phyloP scores from a whole-genome alignment of 306 rosid genomes.

The Pterocarpus santalinus region DNA sequence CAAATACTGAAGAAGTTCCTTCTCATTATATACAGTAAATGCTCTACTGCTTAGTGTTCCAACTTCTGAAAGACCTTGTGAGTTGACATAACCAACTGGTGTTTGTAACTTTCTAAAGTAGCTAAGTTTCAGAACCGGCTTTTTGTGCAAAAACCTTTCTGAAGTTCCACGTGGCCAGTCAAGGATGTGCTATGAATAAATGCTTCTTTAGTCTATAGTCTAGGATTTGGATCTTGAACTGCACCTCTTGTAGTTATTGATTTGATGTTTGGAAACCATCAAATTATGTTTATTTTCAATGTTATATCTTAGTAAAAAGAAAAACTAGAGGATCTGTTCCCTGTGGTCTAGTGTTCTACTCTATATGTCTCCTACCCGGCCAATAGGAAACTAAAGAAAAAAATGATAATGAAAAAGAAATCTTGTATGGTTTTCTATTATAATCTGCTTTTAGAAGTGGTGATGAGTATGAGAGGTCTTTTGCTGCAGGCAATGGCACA shows the following conservation, averaged over 20 bases:
- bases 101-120: constrained; percentile 9
- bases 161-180: background rate
- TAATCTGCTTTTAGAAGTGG: background rate
- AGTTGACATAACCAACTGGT: constrained; percentile 8
- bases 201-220: no score
- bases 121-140: constrained; percentile 7
- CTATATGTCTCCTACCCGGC: no score
- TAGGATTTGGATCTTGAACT: background rate
- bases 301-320: background rate
- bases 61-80: constrained; percentile 34
- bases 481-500: constrained; percentile 92
- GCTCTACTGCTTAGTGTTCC: constrained; percentile 3
- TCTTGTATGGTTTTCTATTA: background rate
- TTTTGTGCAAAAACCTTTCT: background rate
- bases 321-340: no score
- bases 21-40: background rate
- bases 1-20: no score
- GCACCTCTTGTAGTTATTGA: background rate
- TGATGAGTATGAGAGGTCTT: constrained; percentile 30
- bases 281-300: no score
- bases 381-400: no score
- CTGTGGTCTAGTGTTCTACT: no score
- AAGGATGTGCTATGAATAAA: background rate
- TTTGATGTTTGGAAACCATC: background rate
- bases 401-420: background rate